Base-by-base conservation (phyloP, 2,329 filamentous ascomycete species). In the Rhynchosporium graminicola region DNA sequence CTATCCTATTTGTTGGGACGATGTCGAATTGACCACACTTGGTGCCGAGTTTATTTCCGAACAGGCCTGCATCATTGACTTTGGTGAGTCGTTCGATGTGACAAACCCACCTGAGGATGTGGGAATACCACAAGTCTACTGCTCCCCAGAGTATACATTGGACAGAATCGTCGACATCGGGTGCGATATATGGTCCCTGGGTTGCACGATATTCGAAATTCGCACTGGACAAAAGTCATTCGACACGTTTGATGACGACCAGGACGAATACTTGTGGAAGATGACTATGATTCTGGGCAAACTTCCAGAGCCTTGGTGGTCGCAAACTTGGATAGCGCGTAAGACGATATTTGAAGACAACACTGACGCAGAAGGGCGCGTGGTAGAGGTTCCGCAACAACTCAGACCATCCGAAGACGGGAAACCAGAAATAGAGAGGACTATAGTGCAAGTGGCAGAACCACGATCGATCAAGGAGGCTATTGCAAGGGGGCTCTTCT, bases 241-340 rank as follows among this genome's bases (percentile, higher is more conserved):
- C 59, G 57, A 65, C 51, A 60, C 54, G 28, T 60, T 65, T 33
- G 58, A 60, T 29, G 57, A 60, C 45, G 57, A 60, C 47, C 57
- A 62, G 38, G 60, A 63, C 54, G 60, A 65, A 46, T 51, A 60
- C 26, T 58, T 65, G 40, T 58, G 58, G 57, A 51, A 65, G 20
- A 62, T 62, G 63, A 60, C 60, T n/a, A 38, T 51, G 50, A 26
- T 62, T 50, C 60, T 65, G 57, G 63, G 63, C 40, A 66, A 64
- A 15, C 47, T 50, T 13, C 47, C 47, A 13, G 47, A 50, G n/a
- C 47, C 29, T 50, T 50, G 47, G 47, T 50, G 47, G 47, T n/a
- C 28, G 28, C 20, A 20, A 20, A 33, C 47, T 50, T 50, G 47
- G 47, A 33, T 33, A 50, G 57, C 55, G 57, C 51, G 63, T 28